Evolutionary conservation across 2,329 filamentous ascomycete species (phyloP).

Genomic region (Talaromyces sp.): DNA sequence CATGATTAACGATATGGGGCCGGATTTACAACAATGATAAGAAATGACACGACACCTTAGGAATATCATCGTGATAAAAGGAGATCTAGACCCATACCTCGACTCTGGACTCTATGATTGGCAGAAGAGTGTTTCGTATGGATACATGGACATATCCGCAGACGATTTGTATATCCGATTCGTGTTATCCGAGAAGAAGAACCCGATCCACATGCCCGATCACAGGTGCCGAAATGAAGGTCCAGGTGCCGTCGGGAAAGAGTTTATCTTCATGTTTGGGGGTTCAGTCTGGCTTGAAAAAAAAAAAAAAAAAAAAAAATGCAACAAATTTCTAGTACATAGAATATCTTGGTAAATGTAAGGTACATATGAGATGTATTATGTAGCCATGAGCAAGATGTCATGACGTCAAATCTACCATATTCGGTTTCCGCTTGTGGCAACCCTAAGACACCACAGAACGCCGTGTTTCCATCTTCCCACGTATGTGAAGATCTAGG

Average conservation of each 20-base stretch:
- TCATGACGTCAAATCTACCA: neutral
- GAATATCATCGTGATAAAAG: neutral
- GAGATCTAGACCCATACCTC: neutral
- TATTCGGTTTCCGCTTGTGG: neutral
- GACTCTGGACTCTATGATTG: neutral
- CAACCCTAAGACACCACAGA: neutral
- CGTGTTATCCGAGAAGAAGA: neutral
- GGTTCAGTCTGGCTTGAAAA: neutral
- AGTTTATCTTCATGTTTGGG: neutral
- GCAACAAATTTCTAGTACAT: neutral
- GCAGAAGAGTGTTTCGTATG: neutral
- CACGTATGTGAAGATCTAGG: neutral
- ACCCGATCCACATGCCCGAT: neutral
- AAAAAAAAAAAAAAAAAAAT: neutral
- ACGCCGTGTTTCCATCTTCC: neutral
- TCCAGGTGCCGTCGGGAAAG: neutral
- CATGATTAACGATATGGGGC: constrained; percentile 2
- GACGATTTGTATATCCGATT: neutral
- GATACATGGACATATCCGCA: neutral
- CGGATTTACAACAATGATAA: neutral
- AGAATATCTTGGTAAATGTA: neutral
- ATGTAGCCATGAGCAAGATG: neutral
- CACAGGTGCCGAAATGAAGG: neutral
- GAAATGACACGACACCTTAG: neutral
- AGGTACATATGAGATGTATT: neutral